Base-by-base conservation (phyloP, 2,329 filamentous ascomycete genomes). In the Nannizziopsis arthrosporioides region DNA sequence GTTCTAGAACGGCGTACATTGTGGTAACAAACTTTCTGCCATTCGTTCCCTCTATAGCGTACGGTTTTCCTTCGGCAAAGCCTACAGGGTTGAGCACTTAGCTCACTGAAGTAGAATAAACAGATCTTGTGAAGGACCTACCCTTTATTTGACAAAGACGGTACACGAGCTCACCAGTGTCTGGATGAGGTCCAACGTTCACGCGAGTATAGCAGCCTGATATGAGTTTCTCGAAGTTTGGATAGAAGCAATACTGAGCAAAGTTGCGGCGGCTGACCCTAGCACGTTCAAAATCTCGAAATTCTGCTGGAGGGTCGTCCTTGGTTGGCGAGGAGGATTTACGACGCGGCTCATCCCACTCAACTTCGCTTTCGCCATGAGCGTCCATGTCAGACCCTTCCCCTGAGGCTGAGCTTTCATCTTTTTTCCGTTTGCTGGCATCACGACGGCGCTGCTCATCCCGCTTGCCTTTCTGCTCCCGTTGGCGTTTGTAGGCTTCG, bases 161-260 rank as follows among this genome's bases (percentile, higher is more conserved):
- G 65, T 98, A 98, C 55, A 85, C 77, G 53, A 84, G 83, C 51
- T 81, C 72, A 2, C 83, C 82, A 3, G 78, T 85, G 17, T 81
- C 75, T 9, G 77, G 77, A 61, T 93, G 84, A 10, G 82, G 76
- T 0, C 89, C 90, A 49, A 95, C 78, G 53, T 82, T 85, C 55
- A 96, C 80, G 44, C 92, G 85, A 34, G 83, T 82, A 63, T 84
- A 98, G 65, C 88, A 93, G 44, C 87, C 87, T 12, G 74, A 79
- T 58, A 95, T 84, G 27, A 84, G 76, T 7, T 84, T 71, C 48
- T 94, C 85, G 56, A 98, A 95, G 3, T 82, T 82, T 9, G 92
- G 92, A 57, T 89, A 90, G 70, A 94, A 94, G 73, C 88, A 95
- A 48, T 94, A 84, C 59, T 90, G 81, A 5, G 84, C 83, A 63